phyloP scores from a whole-genome alignment of 176 grass and related monocot genomes.

The Cenchrus fungigraminus region DNA sequence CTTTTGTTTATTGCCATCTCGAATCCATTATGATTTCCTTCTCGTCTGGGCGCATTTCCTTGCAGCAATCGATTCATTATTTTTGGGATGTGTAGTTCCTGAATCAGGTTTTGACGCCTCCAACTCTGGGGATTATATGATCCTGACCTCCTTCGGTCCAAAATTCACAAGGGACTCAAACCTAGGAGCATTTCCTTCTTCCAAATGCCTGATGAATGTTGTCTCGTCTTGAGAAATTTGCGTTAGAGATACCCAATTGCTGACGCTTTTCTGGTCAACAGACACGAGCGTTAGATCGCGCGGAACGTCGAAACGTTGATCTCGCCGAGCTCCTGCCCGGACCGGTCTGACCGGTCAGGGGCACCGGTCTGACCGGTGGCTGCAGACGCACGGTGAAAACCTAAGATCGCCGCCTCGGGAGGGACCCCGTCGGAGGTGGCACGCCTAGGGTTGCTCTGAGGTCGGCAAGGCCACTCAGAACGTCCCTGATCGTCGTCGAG shows the following conservation, averaged over 20 bases:
- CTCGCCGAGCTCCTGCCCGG: too few relatives aligned
- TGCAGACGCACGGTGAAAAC: too few relatives aligned
- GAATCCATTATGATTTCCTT: not conserved
- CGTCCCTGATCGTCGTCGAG: too few relatives aligned
- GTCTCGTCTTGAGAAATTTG: not conserved
- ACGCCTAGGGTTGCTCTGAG: too few relatives aligned
- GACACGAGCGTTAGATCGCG: too few relatives aligned
- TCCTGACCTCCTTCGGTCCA: not conserved
- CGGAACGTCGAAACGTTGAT: too few relatives aligned
- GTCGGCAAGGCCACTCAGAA: too few relatives aligned
- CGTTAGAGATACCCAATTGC: not conserved
- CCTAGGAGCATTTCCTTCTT: not conserved
- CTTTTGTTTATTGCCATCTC: not conserved
- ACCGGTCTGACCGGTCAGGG: too few relatives aligned
- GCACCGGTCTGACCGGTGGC: too few relatives aligned
- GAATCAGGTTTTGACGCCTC: not conserved
- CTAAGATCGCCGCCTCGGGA: too few relatives aligned
- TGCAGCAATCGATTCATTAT: not conserved
- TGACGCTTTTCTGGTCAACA: too few relatives aligned
- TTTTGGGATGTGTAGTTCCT: not conserved
- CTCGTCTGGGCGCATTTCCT: not conserved
- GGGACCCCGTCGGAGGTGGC: too few relatives aligned
- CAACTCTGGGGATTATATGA: not conserved
- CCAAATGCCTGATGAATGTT: not conserved
- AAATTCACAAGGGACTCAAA: not conserved